Conservation (phyloP, 805 yeast species). For the Zygotorulaspora florentina region DNA sequence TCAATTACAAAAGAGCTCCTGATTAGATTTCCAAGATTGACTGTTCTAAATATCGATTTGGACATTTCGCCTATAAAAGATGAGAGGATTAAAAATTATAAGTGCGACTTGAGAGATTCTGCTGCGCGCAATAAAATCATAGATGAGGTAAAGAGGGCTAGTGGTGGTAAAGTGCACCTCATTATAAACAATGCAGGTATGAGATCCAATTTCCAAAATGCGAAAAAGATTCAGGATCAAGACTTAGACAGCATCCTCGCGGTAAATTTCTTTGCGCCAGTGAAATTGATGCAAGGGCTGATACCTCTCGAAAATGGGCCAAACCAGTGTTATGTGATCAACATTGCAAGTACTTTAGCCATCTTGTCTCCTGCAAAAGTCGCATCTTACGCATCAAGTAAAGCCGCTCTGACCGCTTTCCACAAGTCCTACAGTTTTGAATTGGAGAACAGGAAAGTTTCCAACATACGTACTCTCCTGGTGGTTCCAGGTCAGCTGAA, state of each 20-base stretch:
- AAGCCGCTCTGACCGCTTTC: conserved; percentile 75
- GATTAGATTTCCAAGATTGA: conserved; percentile 18
- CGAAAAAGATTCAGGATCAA: conserved; percentile 46
- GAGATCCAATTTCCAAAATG: conserved; percentile 46
- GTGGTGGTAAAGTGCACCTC: conserved; percentile 53
- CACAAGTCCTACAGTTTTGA: conserved; percentile 82
- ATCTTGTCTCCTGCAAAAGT: conserved; percentile 72
- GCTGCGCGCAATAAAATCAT: conserved; percentile 41
- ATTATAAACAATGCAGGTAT: conserved; percentile 84
- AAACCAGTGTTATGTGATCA: conserved; percentile 68
- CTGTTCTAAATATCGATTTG: conserved; percentile 29
- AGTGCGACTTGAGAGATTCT: conserved; percentile 64
- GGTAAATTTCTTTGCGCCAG: conserved; percentile 63
- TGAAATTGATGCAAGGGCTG: conserved; percentile 61
- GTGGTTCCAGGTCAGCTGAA: conserved; percentile 82
- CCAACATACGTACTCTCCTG: conserved; percentile 64
- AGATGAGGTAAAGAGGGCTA: conserved; percentile 37
- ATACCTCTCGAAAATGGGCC: conserved; percentile 51
- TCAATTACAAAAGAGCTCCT: conserved; percentile 24
- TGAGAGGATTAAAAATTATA: conserved; percentile 41
- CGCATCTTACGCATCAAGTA: conserved; percentile 80
- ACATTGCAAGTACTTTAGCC: conserved; percentile 77
- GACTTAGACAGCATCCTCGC: conserved; percentile 56
- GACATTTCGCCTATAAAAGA: conserved; percentile 4
- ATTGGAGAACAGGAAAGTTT: conserved; percentile 41